phyloP scores from a whole-genome alignment of 768 basidiomycete species.

The Paxillus ammoniavirescens region DNA sequence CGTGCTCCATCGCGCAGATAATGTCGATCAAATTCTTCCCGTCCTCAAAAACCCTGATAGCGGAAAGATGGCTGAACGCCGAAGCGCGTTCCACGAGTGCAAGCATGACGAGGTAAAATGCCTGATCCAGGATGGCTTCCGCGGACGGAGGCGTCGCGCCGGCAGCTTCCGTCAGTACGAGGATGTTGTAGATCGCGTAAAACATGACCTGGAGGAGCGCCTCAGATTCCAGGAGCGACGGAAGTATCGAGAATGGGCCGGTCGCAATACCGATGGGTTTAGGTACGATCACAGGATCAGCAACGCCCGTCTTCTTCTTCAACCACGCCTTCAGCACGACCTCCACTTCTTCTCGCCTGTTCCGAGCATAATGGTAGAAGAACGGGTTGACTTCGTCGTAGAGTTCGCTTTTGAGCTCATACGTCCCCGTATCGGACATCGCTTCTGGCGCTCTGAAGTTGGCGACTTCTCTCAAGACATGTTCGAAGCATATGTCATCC shows the following conservation, averaged over 20 bases:
- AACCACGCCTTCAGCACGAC: conserved; percentile 63
- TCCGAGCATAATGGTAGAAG: conserved; percentile 93
- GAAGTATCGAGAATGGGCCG: conserved; percentile 70
- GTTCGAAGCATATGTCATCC: conserved; percentile 81
- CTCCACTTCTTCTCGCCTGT: conserved; percentile 91
- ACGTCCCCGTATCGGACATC: conserved; percentile 77
- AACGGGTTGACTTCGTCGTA: conserved; percentile 93
- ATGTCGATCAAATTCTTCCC: conserved; percentile 65
- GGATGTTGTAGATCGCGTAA: conserved; percentile 74
- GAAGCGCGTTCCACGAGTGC: conserved; percentile 70
- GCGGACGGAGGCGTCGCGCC: conserved; percentile 69
- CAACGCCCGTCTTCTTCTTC: conserved; percentile 59
- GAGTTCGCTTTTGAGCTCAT: conserved; percentile 80
- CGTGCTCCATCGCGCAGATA: conserved; percentile 74
- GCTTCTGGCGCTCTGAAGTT: conserved; percentile 80
- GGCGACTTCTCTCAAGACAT: conserved; percentile 74
- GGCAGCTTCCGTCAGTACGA: conserved; percentile 59
- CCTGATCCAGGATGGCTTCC: conserved; percentile 89
- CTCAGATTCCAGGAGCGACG: conserved; percentile 64
- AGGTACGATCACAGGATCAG: conserved; percentile 76
- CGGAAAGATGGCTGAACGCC: conserved; percentile 59
- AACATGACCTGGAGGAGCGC: conserved; percentile 80
- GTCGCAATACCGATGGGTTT: conserved; percentile 58
- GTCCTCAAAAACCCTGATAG: conserved; percentile 54
- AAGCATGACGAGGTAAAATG: conserved; percentile 82